Evolutionary conservation across 176 grass and related monocot species (phyloP).

Genomic region (Microstegium vimineum): DNA sequence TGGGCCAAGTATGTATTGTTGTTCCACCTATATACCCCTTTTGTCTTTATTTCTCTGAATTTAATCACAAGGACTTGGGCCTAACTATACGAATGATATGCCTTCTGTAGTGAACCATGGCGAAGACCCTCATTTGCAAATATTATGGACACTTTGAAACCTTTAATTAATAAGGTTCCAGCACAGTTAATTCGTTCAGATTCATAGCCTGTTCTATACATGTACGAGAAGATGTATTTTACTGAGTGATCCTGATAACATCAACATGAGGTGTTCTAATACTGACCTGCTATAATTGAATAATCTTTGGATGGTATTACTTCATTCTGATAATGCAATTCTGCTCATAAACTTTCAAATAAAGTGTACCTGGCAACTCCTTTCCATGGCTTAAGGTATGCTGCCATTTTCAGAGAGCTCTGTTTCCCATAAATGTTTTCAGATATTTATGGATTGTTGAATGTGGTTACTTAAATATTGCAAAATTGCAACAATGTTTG

Average conservation of each 20-base stretch:
- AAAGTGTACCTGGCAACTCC: conserved; percentile 7
- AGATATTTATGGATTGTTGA: background rate
- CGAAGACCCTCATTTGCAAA: conserved; percentile 81
- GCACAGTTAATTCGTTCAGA: conserved; percentile 38
- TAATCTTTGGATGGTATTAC: conserved; percentile 4
- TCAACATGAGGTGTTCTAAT: conserved; percentile 10
- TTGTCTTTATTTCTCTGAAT: background rate
- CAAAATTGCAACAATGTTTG: background rate
- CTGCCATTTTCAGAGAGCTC: background rate
- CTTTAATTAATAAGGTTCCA: conserved; percentile 54
- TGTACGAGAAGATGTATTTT: background rate
- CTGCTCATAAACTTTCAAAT: conserved; percentile 9
- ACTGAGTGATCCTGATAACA: background rate
- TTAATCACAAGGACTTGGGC: background rate
- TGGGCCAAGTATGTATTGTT: conserved; percentile 75
- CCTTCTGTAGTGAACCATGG: conserved; percentile 60
- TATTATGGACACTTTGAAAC: conserved; percentile 69
- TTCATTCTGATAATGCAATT: background rate
- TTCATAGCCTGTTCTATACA: conserved; percentile 13
- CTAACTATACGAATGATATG: conserved; percentile 12
- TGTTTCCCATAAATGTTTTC: background rate
- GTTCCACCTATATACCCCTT: background rate
- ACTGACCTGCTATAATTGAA: conserved; percentile 13
- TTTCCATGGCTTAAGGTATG: conserved; percentile 38
- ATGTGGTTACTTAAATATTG: conserved; percentile 1